Evolutionary conservation across 345 rosid species (phyloP).

Genomic region (Erucastrum elatum): DNA sequence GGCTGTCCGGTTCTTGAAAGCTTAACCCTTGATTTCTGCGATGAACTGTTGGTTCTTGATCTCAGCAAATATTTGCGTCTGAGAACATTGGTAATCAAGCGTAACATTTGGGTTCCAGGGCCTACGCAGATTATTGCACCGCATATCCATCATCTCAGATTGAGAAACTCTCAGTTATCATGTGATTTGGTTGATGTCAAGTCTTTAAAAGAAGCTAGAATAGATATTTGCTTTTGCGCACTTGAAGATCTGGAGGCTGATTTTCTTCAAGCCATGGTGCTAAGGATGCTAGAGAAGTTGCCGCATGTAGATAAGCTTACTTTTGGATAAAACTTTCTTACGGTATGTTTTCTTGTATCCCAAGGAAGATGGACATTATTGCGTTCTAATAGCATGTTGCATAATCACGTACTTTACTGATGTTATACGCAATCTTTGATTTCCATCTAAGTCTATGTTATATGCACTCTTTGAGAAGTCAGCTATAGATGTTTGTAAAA

Average conservation of each 20-base stretch:
- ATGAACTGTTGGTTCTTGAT: neutral
- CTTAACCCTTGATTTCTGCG: neutral
- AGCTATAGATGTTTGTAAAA: neutral
- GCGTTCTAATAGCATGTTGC: neutral
- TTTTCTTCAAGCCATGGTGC: neutral
- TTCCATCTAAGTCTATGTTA: neutral
- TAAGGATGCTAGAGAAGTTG: slow-evolving; percentile 1
- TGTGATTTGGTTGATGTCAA: slow-evolving; percentile 10
- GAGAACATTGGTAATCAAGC: neutral
- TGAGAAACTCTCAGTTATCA: neutral
- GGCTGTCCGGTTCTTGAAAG: slow-evolving; percentile 6
- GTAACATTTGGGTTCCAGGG: neutral
- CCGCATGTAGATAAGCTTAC: slow-evolving; percentile 9
- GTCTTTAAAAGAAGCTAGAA: slow-evolving; percentile 8
- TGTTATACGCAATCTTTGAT: neutral
- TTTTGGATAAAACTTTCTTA: slow-evolving; percentile 10
- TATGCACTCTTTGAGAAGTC: neutral
- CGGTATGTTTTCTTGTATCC: neutral
- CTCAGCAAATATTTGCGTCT: neutral
- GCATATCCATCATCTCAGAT: neutral
- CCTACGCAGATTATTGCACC: slow-evolving; percentile 18
- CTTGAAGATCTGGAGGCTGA: neutral
- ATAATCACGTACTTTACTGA: too few relatives aligned
- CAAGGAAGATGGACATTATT: neutral
- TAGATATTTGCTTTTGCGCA: neutral